Base-by-base conservation (phyloP, 495 filamentous ascomycete genomes). In the Alectoria sarmentosa region DNA sequence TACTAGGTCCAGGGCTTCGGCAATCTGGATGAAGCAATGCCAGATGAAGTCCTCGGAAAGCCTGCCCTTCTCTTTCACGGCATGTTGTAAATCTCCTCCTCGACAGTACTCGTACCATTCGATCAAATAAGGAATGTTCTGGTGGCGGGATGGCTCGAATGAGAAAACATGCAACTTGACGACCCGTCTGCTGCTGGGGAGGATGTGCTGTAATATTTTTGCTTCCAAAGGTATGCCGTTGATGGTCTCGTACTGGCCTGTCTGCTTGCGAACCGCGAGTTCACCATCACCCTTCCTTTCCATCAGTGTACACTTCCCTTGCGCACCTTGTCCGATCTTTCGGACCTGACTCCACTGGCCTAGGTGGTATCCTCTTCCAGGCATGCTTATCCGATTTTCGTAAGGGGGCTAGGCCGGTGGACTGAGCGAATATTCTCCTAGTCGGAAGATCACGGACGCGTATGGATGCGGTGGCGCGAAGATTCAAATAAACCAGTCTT, bases 31-130 rank as follows among this genome's bases (percentile, higher is more conserved):
- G 23, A 64, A 64, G 2, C 41, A 30, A 44, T 64, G 62, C 62
- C 62, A 64, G 21, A 64, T 44, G 5, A 64, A 64, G n/a, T 28
- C 44, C 55, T 64, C 62, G 4, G 62, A 26, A 17, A 58, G n/a
- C 4, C 4, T 2, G 26, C 1, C 38, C 1, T 15, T 14, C 4
- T 48, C 21, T 0, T 15, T 6, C n/a, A 63, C 36, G 11, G 46
- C 21, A 10, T 21, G 9, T 21, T 23, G 0, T 15, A 64, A 26
- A 17, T 46, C 30, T 36, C 62, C 62, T 28, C 62, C 55, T 32
- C 30, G n/a, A 21, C 42, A 64, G 62, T 64, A 64, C 21, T 64
- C 39, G 10, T 34, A 64, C 26, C 36, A 49, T 38, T n/a, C n/a
- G 32, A 58, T n/a, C 6, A 58, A 41, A 10, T 1, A n/a, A n/a